Evolutionary conservation across 129 eudicot genomes (phyloP).

Genomic region (Tagetes erecta): DNA sequence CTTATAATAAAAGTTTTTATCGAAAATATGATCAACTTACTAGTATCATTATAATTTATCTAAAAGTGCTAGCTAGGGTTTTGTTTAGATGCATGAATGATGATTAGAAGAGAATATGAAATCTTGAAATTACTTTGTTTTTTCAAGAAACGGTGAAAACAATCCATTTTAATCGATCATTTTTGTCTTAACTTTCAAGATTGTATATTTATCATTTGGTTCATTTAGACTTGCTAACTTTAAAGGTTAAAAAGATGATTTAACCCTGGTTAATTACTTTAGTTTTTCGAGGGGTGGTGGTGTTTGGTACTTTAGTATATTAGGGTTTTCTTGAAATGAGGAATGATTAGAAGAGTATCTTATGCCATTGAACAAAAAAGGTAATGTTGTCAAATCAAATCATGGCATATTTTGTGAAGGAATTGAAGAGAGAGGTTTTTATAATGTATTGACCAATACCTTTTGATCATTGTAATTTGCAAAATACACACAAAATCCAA

Average conservation of each 20-base stretch:
- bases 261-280: background rate
- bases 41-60: background rate
- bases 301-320: background rate
- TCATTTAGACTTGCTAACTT: background rate
- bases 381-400: slow-evolving; percentile 28
- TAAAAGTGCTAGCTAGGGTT: background rate
- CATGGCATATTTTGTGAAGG: slow-evolving; percentile 11
- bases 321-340: slow-evolving; percentile 27
- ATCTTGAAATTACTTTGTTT: background rate
- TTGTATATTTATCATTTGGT: background rate
- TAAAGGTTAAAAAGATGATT: background rate
- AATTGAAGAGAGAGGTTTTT: background rate
- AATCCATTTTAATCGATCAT: background rate
- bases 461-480: slow-evolving; percentile 37
- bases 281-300: too few relatives aligned
- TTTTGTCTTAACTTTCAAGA: background rate
- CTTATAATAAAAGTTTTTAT: background rate
- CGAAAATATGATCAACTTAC: background rate
- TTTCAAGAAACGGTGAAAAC: background rate
- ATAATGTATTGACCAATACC: slow-evolving; percentile 34
- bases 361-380: too few relatives aligned
- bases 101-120: slow-evolving; percentile 6
- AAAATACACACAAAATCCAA: slow-evolving; percentile 35
- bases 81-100: background rate
- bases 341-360: slow-evolving; percentile 35